Evolutionary conservation across 2,329 filamentous ascomycete genomes (phyloP).

Genomic region (Aspergillus sp.): DNA sequence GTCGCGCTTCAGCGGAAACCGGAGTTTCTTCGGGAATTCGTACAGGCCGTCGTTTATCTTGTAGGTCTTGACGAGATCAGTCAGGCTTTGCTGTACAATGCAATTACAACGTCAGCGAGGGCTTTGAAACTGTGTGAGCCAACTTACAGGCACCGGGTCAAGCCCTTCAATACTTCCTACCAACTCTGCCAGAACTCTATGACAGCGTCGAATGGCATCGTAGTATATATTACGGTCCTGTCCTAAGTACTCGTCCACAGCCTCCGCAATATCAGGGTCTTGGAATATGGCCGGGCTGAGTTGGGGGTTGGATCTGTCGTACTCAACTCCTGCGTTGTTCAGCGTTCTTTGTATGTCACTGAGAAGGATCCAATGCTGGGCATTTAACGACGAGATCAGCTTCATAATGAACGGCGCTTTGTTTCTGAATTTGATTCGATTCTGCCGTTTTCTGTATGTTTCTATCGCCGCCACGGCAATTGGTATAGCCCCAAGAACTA

Average conservation of each 20-base stretch:
- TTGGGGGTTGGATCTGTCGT: not conserved
- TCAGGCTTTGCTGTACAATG: not conserved
- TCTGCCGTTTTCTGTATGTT: not conserved
- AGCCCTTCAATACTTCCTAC: not conserved
- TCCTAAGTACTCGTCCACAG: not conserved
- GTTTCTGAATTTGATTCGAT: not conserved
- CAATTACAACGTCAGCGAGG: not conserved
- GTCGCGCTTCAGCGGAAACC: not conserved
- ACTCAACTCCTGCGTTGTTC: not conserved
- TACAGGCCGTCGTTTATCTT: not conserved
- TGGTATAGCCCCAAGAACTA: not conserved
- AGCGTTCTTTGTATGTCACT: not conserved
- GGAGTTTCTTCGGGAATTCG: not conserved
- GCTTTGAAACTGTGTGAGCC: not conserved
- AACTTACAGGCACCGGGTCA: not conserved
- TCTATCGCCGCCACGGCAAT: not conserved
- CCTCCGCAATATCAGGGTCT: not conserved
- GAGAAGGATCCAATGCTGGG: not conserved
- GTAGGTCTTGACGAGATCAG: not conserved
- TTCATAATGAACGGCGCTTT: not conserved
- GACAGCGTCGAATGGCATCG: not conserved
- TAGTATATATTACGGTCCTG: not conserved
- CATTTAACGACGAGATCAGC: not conserved
- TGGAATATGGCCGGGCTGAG: not conserved
- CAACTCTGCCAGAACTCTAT: not conserved